Evolutionary conservation across 2,329 filamentous ascomycete species (phyloP).

Genomic region (Cladophialophora carrionii): DNA sequence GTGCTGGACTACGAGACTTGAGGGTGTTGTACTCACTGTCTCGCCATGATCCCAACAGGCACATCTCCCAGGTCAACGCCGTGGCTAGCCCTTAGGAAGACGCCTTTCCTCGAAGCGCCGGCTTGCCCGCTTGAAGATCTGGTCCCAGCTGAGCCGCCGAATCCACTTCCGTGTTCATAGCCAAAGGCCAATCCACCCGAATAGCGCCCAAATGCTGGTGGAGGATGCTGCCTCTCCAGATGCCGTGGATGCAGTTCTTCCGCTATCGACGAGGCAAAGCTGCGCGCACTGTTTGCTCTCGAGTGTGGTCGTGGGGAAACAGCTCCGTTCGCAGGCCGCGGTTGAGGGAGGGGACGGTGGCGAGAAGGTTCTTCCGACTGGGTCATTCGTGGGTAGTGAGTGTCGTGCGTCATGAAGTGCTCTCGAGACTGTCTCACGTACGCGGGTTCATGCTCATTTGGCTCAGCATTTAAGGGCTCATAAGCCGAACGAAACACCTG

Average conservation of each 20-base stretch:
- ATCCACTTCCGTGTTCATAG: conserved; percentile 42
- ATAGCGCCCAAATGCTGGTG: conserved; percentile 42
- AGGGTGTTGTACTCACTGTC: conserved; percentile 4
- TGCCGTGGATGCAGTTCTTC: conserved; percentile 28
- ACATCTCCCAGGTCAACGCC: conserved; percentile 40
- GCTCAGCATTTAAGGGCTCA: not conserved
- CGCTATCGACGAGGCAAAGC: conserved; percentile 24
- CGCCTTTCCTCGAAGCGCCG: conserved; percentile 28
- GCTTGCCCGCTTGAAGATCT: conserved; percentile 32
- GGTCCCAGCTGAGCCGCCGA: conserved; percentile 46
- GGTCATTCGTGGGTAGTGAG: not conserved
- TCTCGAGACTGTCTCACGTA: conserved; percentile 14
- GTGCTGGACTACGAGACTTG: not conserved
- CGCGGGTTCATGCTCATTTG: conserved; percentile 5
- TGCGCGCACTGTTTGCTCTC: conserved; percentile 20
- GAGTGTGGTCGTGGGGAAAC: conserved; percentile 18
- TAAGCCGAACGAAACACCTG: not conserved
- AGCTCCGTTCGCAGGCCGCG: not conserved
- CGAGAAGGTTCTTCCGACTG: conserved; percentile 6
- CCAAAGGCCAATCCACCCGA: conserved; percentile 45
- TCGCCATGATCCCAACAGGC: conserved; percentile 28
- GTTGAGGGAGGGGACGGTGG: not conserved
- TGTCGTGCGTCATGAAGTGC: conserved; percentile 8
- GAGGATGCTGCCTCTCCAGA: conserved; percentile 16
- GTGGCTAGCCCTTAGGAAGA: conserved; percentile 31